Percentiles rank a stretch among this genome's conserved stretches.
Conservation (phyloP, 768 basidiomycete species). For the Mycena filopes region DNA sequence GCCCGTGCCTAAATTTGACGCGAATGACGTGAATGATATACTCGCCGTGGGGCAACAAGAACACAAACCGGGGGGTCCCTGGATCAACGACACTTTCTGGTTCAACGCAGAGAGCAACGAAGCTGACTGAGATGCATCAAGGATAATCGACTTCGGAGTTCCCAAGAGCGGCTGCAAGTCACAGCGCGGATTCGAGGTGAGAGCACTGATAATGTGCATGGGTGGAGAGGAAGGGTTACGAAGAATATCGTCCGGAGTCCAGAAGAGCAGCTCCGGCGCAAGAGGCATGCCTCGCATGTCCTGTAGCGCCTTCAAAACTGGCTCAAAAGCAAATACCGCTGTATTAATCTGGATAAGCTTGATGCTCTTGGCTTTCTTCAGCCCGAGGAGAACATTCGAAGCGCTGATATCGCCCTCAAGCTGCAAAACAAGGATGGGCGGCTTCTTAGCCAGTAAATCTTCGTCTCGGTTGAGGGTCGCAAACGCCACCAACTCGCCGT, state of each 20-base stretch:
- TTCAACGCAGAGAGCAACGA: conserved; percentile 64
- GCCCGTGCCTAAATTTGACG: conserved; percentile 63
- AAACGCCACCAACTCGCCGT: conserved; percentile 60
- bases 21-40: conserved; percentile 3
- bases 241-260: conserved; percentile 42
- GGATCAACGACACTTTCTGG: conserved; percentile 68
- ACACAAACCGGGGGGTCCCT: conserved; percentile 74
- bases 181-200: conserved; percentile 45
- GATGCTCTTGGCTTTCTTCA: conserved; percentile 50
- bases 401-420: conserved; percentile 55
- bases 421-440: conserved; percentile 63
- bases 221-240: neutral
- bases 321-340: conserved; percentile 70
- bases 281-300: conserved; percentile 56
- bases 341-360: conserved; percentile 68
- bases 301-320: conserved; percentile 68
- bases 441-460: conserved; percentile 54
- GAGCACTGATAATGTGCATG: conserved; percentile 19
- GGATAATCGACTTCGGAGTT: conserved; percentile 50
- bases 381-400: conserved; percentile 49
- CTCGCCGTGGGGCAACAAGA: neutral
- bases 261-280: conserved; percentile 61
- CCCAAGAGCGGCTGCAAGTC: conserved; percentile 54
- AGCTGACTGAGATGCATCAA: conserved; percentile 62
- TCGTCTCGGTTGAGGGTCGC: conserved; percentile 65